Base-by-base conservation (phyloP, 2,329 filamentous ascomycete species). In the Ceratocystis ficicola region DNA sequence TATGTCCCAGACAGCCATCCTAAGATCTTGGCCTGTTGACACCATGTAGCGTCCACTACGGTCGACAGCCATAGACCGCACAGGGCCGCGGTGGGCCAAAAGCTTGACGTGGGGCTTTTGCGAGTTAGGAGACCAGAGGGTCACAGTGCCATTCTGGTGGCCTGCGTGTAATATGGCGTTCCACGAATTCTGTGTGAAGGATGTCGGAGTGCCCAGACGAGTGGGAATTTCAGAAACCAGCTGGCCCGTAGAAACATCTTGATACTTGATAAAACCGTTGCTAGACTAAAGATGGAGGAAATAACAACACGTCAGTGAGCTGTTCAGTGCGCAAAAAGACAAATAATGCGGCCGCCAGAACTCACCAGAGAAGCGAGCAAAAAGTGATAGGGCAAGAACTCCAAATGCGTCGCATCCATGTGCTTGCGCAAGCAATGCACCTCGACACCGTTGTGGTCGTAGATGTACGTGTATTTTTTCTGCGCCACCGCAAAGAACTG, bases 401-500 rank as follows among this genome's bases (percentile, higher is more conserved):
- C 90, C 82, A 99, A 90, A 75, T 95, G 87, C 12, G 89, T 88
- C 15, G 95, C 89, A 74, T 99, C 94, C 68, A 89, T 83, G 74
- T 96, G 93, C 74, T 94, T 94, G 75, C 86, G 86, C 72, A 99
- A 77, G 73, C 89, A 92, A 75, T 99, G 94, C 65, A 99, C 78
- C 77, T 99, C 94, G 22, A 96, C 89, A 63, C 94, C 94, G 66
- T 89, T 84, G 66, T 85, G 81, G 72, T 96, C 94, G 78, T 99
- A 99, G 70, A 99, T 96, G 77, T 96, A 99, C 69, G 94, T 89
- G 71, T 94, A 88, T 76, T 93, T 94, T 80, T 96, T 96, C 77
- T 99, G 93, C 57, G 94, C 91, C 12, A 96, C 90, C 0, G 93
- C 93, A 76, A 97, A 96, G 76, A 85, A 88, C 71, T 96, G 90